These are phyloP conservation scores for Triticum turgidum DNA, from an alignment of 176 grass and related monocot genomes.

Conservation along the genomic window DNA sequence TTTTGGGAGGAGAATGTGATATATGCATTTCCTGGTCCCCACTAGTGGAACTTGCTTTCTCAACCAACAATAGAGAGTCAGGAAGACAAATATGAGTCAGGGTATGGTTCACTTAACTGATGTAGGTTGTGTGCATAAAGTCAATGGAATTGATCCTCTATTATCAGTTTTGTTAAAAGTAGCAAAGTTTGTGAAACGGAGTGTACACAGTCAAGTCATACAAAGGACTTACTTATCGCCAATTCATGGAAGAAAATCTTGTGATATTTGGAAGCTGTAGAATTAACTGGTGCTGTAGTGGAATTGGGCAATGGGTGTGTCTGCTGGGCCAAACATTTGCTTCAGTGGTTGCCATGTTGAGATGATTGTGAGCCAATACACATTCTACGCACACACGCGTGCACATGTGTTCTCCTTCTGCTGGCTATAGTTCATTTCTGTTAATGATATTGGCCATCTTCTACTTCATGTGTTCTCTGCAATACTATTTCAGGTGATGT, in stretches of 20 bases:
- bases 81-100: slow-evolving; percentile 2
- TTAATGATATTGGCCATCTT: background rate
- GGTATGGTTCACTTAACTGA: background rate
- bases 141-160: background rate
- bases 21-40: slow-evolving; percentile 1
- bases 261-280: background rate
- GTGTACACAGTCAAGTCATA: background rate
- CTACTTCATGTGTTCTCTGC: slow-evolving; percentile 29
- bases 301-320: background rate
- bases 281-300: background rate
- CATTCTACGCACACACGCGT: background rate
- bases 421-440: slow-evolving; percentile 13
- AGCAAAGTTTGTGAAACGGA: slow-evolving; percentile 6
- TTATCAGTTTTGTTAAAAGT: background rate
- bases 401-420: slow-evolving; percentile 9
- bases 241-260: background rate
- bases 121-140: slow-evolving; percentile 3
- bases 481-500: slow-evolving; percentile 72
- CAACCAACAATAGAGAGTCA: background rate
- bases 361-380: slow-evolving; percentile 15
- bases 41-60: background rate
- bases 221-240: background rate
- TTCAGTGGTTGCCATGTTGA: slow-evolving; percentile 18
- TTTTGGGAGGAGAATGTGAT: background rate
- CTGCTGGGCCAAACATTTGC: background rate